These are phyloP conservation scores for Trichoderma lentiforme DNA, from an alignment of 2,329 filamentous ascomycete species.

Conservation along the genomic window DNA sequence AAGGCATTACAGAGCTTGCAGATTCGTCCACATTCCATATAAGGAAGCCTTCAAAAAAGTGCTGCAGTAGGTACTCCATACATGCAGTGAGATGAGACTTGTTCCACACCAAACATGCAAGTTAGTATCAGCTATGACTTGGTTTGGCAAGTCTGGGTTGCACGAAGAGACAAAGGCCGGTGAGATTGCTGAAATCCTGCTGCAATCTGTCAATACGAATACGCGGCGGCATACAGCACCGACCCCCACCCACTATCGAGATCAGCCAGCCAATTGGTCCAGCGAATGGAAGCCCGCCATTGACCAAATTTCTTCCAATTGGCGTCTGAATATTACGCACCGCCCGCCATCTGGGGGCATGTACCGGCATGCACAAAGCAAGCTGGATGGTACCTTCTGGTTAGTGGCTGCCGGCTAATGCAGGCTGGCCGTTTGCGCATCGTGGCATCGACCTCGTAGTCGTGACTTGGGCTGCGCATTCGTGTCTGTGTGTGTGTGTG, in stretches of 20 bases:
- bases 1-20: background rate
- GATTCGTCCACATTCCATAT: background rate
- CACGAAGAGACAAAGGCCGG: background rate
- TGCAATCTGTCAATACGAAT: slow-evolving; percentile 1
- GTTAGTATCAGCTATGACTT: background rate
- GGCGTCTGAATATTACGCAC: slow-evolving; percentile 31
- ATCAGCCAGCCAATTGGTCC: background rate
- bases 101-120: background rate
- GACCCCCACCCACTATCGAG: background rate
- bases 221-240: background rate
- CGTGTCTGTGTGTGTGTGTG: background rate
- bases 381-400: background rate
- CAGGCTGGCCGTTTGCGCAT: slow-evolving; percentile 1
- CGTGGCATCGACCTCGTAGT: background rate
- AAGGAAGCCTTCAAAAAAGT: background rate
- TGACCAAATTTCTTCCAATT: slow-evolving; percentile 31
- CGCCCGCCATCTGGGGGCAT: slow-evolving; percentile 9
- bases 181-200: background rate
- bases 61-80: background rate
- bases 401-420: background rate
- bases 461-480: background rate
- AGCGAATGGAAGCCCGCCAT: background rate
- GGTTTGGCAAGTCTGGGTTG: background rate
- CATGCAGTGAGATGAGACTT: background rate
- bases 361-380: background rate